Conservation (phyloP, 1,284 basidiomycete genomes). For the Microbotryomycetes sp. region DNA sequence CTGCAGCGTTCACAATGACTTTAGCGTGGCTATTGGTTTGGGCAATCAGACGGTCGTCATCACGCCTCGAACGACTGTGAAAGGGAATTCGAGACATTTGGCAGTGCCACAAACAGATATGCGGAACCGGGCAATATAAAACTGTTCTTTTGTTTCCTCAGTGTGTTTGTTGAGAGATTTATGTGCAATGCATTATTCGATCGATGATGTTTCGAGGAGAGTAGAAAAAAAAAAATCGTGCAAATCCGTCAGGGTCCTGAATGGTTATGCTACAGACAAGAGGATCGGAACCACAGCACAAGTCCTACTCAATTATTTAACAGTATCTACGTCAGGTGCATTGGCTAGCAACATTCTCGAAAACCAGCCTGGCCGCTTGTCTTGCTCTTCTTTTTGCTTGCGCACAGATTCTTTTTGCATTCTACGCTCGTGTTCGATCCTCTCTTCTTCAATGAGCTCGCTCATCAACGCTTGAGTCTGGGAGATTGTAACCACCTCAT, state of each 20-base stretch:
- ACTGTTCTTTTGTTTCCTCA: too few species aligned
- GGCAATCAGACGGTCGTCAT: slow-evolving; percentile 10
- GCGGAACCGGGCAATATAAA: too few species aligned
- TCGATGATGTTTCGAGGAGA: not conserved
- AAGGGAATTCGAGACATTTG: too few species aligned
- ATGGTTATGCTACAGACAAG: not conserved
- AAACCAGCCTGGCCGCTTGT: slow-evolving; percentile 4
- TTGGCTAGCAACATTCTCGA: not conserved
- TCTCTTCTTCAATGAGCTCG: slow-evolving; percentile 27
- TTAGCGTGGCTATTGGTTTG: slow-evolving; percentile 4
- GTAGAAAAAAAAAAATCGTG: not conserved
- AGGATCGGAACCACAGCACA: not conserved
- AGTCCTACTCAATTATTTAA: not conserved
- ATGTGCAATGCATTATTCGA: not conserved
- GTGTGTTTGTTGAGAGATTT: not conserved
- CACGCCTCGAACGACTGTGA: not conserved
- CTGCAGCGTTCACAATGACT: not conserved
- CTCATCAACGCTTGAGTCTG: slow-evolving; percentile 15
- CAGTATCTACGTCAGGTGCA: not conserved
- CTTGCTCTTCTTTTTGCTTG: slow-evolving; percentile 10
- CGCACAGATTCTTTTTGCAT: not conserved
- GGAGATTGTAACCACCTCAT: slow-evolving; percentile 8
- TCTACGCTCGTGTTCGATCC: slow-evolving; percentile 11
- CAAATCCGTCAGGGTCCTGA: too few species aligned
- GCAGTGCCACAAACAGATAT: too few species aligned